Base-by-base conservation (phyloP, 1,139 yeast genomes). In the Lizanozyma gosingica region DNA sequence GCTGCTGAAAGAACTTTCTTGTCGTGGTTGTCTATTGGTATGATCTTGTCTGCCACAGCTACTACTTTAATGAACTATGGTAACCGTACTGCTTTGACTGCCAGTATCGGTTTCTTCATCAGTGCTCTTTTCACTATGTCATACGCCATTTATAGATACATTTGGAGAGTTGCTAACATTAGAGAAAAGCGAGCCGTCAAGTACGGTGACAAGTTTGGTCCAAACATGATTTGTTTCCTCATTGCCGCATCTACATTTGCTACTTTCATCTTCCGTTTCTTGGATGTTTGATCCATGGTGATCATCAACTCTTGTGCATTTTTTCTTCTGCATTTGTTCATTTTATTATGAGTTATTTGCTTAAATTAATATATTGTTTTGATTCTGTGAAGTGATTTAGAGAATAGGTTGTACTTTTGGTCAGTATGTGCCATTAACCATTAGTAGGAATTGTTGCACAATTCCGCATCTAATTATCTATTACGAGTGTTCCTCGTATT, bases 171-270 rank as follows among this genome's bases (percentile, higher is more conserved):
- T 6, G 60, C 79, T 41, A 82, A 82, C 59, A 87, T 92, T 51
- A 78, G 98, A 56, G 75, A 78, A 48, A 86, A 87, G 67, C 78
- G 78, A 47, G 87, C 94, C 1, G 85, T 80, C 27, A 76, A 85
- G 47, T 92, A 92, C 55, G 95, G 86, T 50, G 98, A 92, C 62
- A 78, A 73, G 54, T 60, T 81, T 49, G 98, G 98, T 1, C 97
- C 97, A 16, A 82, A 83, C 47, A 71, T 80, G 59, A 78, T 92
- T 42, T 90, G 97, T 66, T 62, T 65, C 17, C 83, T 83, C 41
- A 67, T 92, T 50, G 81, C 85, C 6, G 64, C 80, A 2, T 81
- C 95, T 3, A 79, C 90, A 11, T 75, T 83, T 29, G 71, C 79
- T 39, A 82, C 94, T 17, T 88, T 85, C 57, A 54, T 80, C 17